These are phyloP conservation scores for Mucor circinelloides DNA, from an alignment of 371 early-diverging fungal species.

Conservation along the genomic window DNA sequence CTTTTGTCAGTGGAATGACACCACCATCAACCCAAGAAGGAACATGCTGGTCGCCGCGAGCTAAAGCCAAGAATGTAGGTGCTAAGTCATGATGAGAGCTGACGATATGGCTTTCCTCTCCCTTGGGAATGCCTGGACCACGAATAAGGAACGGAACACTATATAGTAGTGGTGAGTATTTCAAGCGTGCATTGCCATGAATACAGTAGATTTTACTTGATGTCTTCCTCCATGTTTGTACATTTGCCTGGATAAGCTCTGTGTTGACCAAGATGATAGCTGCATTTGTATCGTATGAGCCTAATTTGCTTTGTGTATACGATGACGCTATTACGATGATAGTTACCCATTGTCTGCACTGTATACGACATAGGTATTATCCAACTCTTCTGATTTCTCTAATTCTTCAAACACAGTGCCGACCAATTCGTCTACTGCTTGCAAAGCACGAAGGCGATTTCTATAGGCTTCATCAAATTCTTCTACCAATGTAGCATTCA, in stretches of 20 bases:
- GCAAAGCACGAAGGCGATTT: constrained; percentile 61
- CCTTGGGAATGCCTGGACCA: constrained; percentile 63
- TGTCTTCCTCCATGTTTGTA: constrained; percentile 64
- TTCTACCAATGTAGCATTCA: constrained; percentile 42
- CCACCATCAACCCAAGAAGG: constrained; percentile 60
- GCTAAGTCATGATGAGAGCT: constrained; percentile 65
- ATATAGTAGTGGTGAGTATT: not conserved
- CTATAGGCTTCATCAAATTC: constrained; percentile 58
- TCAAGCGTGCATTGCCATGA: not conserved
- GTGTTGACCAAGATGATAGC: constrained; percentile 68
- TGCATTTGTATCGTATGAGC: not conserved
- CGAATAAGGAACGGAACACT: constrained; percentile 66
- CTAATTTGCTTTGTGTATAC: not conserved
- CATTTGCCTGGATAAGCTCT: constrained; percentile 63
- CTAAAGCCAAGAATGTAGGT: constrained; percentile 63
- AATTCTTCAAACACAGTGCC: constrained; percentile 57
- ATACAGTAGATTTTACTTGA: constrained; percentile 44
- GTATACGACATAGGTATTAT: constrained; percentile 69
- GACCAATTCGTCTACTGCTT: constrained; percentile 68
- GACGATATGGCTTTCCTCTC: constrained; percentile 42
- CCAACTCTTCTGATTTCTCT: constrained; percentile 54
- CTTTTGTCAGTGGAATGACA: constrained; percentile 51
- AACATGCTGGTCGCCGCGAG: constrained; percentile 36
- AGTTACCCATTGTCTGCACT: constrained; percentile 65
- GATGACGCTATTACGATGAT: not conserved